These are phyloP conservation scores for Sporothrix euskadiensis DNA, from an alignment of 2,329 filamentous ascomycete species.

Conservation along the genomic window DNA sequence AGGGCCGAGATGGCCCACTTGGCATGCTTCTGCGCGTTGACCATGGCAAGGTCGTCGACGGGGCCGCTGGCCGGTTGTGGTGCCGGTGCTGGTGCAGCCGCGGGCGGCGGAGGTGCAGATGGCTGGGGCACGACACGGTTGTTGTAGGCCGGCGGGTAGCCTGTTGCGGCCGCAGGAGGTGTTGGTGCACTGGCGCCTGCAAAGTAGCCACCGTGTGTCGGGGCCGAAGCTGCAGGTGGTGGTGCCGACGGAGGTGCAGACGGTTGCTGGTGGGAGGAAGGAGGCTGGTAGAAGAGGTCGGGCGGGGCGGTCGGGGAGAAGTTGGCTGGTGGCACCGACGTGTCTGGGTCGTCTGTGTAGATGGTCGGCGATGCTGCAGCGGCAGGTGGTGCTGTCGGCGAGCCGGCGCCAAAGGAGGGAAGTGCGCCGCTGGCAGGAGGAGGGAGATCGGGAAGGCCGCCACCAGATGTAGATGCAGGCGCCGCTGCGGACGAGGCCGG, in stretches of 20 bases:
- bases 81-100: slow-evolving; percentile 5
- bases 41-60: slow-evolving; percentile 68
- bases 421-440: neutral
- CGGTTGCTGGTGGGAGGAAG: slow-evolving; percentile 30
- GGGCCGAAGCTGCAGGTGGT: neutral
- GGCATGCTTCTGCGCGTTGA: slow-evolving; percentile 88
- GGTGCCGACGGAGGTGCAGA: slow-evolving; percentile 34
- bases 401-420: neutral
- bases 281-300: slow-evolving; percentile 39
- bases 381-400: slow-evolving; percentile 1
- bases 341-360: slow-evolving; percentile 21
- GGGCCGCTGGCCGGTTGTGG: slow-evolving; percentile 30
- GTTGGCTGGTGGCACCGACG: neutral
- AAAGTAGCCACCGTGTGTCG: slow-evolving; percentile 11
- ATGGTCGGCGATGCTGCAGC: slow-evolving; percentile 27
- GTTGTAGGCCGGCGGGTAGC: neutral
- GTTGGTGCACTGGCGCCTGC: neutral
- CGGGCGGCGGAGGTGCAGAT: neutral
- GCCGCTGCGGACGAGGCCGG: slow-evolving; percentile 41
- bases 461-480: slow-evolving; percentile 29
- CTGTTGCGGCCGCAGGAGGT: neutral
- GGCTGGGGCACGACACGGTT: slow-evolving; percentile 5
- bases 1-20: slow-evolving; percentile 95
- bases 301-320: slow-evolving; percentile 32
- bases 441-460: neutral